A percentile compares a stretch with the other conserved stretches of the same genome.
These are phyloP conservation scores for Dendrocalamus latiflorus DNA, from an alignment of 202 grass and related monocot species.

Conservation along the genomic window DNA sequence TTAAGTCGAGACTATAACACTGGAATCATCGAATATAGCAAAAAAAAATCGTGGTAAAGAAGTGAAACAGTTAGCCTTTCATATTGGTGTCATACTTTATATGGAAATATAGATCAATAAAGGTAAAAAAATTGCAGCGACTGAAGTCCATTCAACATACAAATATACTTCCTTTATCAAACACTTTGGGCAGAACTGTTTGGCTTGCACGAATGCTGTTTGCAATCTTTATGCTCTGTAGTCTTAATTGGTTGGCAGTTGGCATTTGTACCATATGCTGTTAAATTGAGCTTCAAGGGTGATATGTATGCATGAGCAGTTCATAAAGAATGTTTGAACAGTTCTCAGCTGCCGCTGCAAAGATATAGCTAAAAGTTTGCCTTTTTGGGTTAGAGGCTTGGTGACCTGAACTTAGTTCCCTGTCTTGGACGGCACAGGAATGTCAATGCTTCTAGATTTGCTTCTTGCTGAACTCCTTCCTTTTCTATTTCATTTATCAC, in stretches of 20 bases:
- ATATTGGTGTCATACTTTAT: neutral
- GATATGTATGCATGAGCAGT: neutral
- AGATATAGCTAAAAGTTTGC: neutral
- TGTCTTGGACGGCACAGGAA: neutral
- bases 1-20: neutral
- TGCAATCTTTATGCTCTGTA: neutral
- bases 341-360: neutral
- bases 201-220: neutral
- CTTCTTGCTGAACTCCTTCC: conserved; percentile 20
- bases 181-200: neutral
- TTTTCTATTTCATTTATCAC: neutral
- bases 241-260: neutral
- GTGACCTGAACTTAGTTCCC: neutral
- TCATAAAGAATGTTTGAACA: conserved; percentile 4
- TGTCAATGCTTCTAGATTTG: neutral
- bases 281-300: conserved; percentile 8
- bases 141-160: neutral
- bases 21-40: neutral
- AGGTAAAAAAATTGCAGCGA: neutral
- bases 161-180: neutral
- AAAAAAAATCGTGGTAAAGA: neutral
- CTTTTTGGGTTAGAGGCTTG: neutral
- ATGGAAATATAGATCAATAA: neutral
- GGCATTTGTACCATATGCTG: neutral
- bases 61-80: neutral